Evolutionary conservation across 352 stramenopile genomes (phyloP), one percentile per base, ranked within the genome.

Genomic region (Globisporangium abappressorium): DNA sequence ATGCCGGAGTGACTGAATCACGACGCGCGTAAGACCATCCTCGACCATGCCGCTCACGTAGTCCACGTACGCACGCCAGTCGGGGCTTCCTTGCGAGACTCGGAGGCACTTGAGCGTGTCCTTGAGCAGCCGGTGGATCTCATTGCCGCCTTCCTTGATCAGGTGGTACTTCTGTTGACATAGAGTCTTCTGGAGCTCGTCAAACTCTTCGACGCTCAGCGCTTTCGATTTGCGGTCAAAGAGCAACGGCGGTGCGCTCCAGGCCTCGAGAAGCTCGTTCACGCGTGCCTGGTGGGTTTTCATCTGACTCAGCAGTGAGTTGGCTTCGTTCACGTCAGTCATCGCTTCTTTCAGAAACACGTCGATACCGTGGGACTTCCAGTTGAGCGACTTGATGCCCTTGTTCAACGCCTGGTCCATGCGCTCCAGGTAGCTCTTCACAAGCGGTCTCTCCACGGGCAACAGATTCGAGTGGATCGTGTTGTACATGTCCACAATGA

Each of bases 401-500:
- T 97, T 94, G 20, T 80, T 84, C 4, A 98, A 66, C 11, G 87
- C 80, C 62, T 97, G 86, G 61, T 98, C 91, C 79, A 98, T 97
- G 12, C 90, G 87, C 47, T 97, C 92, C 12, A 98, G 76, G 59
- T 98, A 89, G 9, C 66, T 78, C 61, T 92, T 93, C 0, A 98
- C 81, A 1, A 98, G 82, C 5, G 94, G 92, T 41, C 82, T 76
- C 71, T 98, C 94, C 0, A 98, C 94, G 0, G 91, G 84, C 5
- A 98, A 71, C 2, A 98, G 56, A 0, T 80, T 92, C 22, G 75
- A 79, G 53, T 97, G 88, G 41, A 98, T 94, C 15, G 77, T 90
- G 75, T 98, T 98, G 79, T 98, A 97, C 77, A 97, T 92, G 62
- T 98, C 89, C 9, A 98, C 90, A 41, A 98, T 97, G 34, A 98